Evolutionary conservation across 148 eudicot species (phyloP), one percentile per base, ranked within the genome.

Genomic region (Rhododendron molle): DNA sequence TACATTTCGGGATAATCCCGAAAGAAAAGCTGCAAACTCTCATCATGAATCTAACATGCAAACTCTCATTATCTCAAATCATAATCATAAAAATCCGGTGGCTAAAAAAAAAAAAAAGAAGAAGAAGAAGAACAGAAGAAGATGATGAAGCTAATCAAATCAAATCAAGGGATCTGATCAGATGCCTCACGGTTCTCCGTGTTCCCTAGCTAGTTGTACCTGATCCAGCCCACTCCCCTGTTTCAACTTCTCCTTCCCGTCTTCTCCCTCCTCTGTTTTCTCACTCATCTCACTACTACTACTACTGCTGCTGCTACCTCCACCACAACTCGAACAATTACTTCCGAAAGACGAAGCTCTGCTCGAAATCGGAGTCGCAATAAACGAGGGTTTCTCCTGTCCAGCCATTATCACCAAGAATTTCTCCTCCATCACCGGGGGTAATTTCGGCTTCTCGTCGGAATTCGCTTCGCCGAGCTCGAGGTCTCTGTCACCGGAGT

Each of bases 321-420:
- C 7, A 28, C 76, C 76, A 71, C 38, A 28, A 12, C 79, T 23
- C 26, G 77, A 62, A 60, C 83, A 85, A 14, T 77, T 87, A 71
- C 91, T 89, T 1, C 90, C 91, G 60, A 89, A 88, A 40, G 90
- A 90, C 16, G 88, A 81, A 0, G 81, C 74, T 36, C 90, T 80
- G 21, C 92, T 88, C 13, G 88, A 86, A 18, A 90, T 85, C 46
- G 94, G 95, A 0, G 91, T 94, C 1, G 98, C 95, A 54, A 94
- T 80, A 83, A 86, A 94, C 3, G 98, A 92, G 0, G 98, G 98
- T 62, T 83, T 90, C 60, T 81, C 90, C 18, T 93, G 93, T 0
- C 98, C 98, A 7, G 98, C 93, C 95, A 94, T 92, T 23, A 93
- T 94, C 14, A 94, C 98, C 7, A 94, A 52, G 18, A 88, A 81